Evolutionary conservation across 2,329 filamentous ascomycete genomes (phyloP).

Genomic region (Alternaria longipes): DNA sequence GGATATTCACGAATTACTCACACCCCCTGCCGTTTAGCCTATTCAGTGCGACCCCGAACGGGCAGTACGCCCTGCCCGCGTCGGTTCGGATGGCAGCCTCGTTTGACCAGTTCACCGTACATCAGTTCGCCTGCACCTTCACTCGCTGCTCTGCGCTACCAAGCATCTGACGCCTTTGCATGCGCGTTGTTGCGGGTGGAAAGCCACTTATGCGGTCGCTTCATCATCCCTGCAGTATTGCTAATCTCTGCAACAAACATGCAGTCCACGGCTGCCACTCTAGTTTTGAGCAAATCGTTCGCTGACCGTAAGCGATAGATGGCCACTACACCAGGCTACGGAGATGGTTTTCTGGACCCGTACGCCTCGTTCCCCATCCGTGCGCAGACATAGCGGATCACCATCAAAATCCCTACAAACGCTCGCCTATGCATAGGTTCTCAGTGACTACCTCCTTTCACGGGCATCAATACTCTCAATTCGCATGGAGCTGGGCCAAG

Average conservation of each 20-base stretch:
- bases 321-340: not conserved
- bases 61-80: constrained; percentile 1
- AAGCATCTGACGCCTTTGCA: constrained; percentile 8
- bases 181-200: constrained; percentile 3
- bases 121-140: not conserved
- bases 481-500: not conserved
- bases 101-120: not conserved
- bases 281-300: not conserved
- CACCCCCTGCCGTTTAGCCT: constrained; percentile 9
- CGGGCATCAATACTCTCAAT: not conserved
- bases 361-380: constrained; percentile 8
- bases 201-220: constrained; percentile 12
- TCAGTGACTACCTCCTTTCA: not conserved
- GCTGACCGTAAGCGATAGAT: not conserved
- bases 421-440: not conserved
- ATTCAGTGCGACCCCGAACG: not conserved
- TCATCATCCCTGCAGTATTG: not conserved
- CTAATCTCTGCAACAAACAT: constrained; percentile 6
- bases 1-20: constrained; percentile 7
- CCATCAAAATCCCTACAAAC: not conserved
- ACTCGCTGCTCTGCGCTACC: constrained; percentile 3
- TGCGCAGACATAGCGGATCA: not conserved
- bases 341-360: not conserved
- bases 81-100: constrained; percentile 2
- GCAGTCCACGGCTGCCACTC: not conserved